Evolutionary conservation across 1,284 basidiomycete genomes (phyloP).

Genomic region (Irpex sp.): DNA sequence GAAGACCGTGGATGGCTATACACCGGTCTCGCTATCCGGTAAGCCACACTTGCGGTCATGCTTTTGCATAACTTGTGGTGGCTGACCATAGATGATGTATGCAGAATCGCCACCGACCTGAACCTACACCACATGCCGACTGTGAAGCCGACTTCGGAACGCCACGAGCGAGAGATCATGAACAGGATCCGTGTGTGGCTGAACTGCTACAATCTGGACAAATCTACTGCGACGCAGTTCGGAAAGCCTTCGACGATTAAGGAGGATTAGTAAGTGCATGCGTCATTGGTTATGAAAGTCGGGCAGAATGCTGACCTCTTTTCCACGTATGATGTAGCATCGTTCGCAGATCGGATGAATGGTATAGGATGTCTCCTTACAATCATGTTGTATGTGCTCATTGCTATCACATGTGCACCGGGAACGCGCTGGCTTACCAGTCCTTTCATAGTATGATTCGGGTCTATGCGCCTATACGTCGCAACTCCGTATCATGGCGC

Average conservation of each 20-base stretch:
- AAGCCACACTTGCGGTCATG: conserved; percentile 8
- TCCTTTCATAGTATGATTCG: conserved; percentile 53
- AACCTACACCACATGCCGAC: conserved; percentile 72
- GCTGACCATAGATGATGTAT: not conserved
- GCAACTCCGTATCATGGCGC: conserved; percentile 64
- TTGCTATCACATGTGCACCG: not conserved
- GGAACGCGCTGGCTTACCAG: not conserved
- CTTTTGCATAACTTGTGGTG: not conserved
- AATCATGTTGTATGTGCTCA: conserved; percentile 46
- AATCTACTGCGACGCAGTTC: conserved; percentile 81
- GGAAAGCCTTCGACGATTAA: conserved; percentile 85
- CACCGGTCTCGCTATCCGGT: conserved; percentile 77
- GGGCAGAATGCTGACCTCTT: not conserved
- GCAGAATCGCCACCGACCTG: conserved; percentile 76
- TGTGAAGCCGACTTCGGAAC: conserved; percentile 56
- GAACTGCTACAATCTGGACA: conserved; percentile 83
- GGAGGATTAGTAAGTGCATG: conserved; percentile 65
- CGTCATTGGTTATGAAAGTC: too few species aligned
- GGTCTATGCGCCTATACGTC: conserved; percentile 72
- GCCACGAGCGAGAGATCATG: conserved; percentile 74
- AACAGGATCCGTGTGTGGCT: conserved; percentile 83
- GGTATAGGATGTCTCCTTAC: conserved; percentile 70
- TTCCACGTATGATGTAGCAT: conserved; percentile 39
- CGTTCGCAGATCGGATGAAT: conserved; percentile 68
- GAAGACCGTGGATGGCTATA: conserved; percentile 82